Conservation (phyloP, 345 rosid genomes). For the Mangifera indica region DNA sequence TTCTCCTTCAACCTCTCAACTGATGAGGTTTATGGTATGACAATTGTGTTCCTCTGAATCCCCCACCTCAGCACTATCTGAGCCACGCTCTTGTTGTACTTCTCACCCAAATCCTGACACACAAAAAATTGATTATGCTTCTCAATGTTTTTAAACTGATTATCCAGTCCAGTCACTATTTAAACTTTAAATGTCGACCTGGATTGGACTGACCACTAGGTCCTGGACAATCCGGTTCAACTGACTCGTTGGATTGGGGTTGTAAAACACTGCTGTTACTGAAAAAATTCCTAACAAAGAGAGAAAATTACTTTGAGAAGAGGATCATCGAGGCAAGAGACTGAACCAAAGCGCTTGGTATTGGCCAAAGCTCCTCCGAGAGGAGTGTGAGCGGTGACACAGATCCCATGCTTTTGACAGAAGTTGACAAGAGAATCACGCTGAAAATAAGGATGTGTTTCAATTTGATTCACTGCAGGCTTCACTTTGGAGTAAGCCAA, state of each 20-base stretch:
- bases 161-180: too few relatives aligned
- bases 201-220: too few relatives aligned
- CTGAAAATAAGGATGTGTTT: conserved; percentile 91
- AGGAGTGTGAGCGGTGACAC: conserved; percentile 88
- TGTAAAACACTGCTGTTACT: too few relatives aligned
- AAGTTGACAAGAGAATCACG: conserved; percentile 84
- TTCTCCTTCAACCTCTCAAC: conserved; percentile 66
- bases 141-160: too few relatives aligned
- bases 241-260: too few relatives aligned
- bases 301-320: conserved; percentile 60
- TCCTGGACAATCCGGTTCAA: too few relatives aligned
- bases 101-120: conserved; percentile 68
- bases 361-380: conserved; percentile 78
- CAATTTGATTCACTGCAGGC: conserved; percentile 96
- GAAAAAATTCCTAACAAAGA: too few relatives aligned
- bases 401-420: conserved; percentile 86
- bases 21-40: conserved; percentile 78
- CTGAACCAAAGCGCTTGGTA: conserved; percentile 66
- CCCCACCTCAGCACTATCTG: conserved; percentile 82
- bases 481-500: conserved; percentile 88
- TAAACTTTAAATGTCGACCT: too few relatives aligned
- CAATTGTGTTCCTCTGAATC: conserved; percentile 66
- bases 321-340: conserved; percentile 79
- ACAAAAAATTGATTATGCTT: background rate
- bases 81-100: conserved; percentile 71